phyloP scores from a whole-genome alignment of 352 stramenopile species.

The Pythium rhizo-oryzae region DNA sequence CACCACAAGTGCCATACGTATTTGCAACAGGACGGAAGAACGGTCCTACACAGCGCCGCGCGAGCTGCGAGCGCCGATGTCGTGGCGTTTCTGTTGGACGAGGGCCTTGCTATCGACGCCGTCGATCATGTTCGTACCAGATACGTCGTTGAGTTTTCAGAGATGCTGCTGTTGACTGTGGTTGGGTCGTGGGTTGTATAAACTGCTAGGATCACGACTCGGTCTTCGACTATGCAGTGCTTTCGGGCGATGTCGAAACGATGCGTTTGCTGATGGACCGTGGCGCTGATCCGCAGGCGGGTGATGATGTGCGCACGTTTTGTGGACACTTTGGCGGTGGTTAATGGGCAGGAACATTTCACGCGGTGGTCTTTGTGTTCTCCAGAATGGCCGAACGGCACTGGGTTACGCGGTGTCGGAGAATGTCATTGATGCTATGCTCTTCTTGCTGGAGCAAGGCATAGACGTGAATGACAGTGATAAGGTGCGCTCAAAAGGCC shows the following conservation, averaged over 20 bases:
- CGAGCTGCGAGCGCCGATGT: neutral
- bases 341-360: too few relatives aligned
- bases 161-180: neutral
- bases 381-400: too few relatives aligned
- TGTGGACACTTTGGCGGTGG: too few relatives aligned
- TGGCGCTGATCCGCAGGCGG: neutral
- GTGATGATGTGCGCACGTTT: neutral
- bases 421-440: too few relatives aligned
- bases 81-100: neutral
- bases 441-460: too few relatives aligned
- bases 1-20: too few relatives aligned
- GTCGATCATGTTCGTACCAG: slow-evolving; percentile 1
- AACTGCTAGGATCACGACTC: neutral
- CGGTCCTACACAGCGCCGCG: neutral
- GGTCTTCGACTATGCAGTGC: neutral
- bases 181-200: too few relatives aligned
- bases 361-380: too few relatives aligned
- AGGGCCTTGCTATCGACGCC: neutral
- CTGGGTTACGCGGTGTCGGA: too few relatives aligned
- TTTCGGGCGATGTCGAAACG: neutral
- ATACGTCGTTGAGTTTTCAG: too few relatives aligned
- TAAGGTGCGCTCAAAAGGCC: too few relatives aligned
- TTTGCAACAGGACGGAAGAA: slow-evolving; percentile 2
- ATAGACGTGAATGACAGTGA: too few relatives aligned
- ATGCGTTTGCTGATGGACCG: neutral